Conservation (phyloP, 192 early-diverging fungal genomes). For the Umbelopsis vinacea region DNA sequence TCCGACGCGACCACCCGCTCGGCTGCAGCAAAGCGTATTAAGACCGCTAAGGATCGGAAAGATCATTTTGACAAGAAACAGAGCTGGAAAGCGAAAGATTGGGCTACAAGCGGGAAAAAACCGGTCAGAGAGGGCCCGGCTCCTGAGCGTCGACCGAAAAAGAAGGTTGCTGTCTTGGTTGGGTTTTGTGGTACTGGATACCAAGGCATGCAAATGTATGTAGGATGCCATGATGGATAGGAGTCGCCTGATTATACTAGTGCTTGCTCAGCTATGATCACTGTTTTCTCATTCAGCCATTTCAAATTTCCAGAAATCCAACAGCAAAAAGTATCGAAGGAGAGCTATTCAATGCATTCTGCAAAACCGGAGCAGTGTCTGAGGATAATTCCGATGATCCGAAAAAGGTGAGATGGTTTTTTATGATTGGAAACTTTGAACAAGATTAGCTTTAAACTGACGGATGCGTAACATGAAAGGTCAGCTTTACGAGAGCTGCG, state of each 20-base stretch:
- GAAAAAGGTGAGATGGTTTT: slow-evolving; percentile 55
- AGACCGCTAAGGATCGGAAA: slow-evolving; percentile 31
- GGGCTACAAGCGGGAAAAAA: slow-evolving; percentile 4
- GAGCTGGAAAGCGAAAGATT: slow-evolving; percentile 26
- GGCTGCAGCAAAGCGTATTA: slow-evolving; percentile 9
- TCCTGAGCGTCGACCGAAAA: slow-evolving; percentile 74
- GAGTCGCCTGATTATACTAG: too few species aligned
- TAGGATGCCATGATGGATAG: background rate
- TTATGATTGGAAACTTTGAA: background rate
- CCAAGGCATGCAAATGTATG: slow-evolving; percentile 95
- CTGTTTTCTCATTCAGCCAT: background rate
- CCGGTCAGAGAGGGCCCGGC: slow-evolving; percentile 40
- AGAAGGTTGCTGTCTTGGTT: slow-evolving; percentile 87
- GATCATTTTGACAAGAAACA: slow-evolving; percentile 26
- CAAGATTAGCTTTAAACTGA: background rate
- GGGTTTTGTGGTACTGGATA: slow-evolving; percentile 96
- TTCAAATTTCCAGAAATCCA: slow-evolving; percentile 61
- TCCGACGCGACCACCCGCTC: background rate
- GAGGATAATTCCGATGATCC: slow-evolving; percentile 85
- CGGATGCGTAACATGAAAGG: slow-evolving; percentile 41
- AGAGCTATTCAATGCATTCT: slow-evolving; percentile 87
- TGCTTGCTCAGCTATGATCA: background rate
- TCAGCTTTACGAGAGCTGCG: slow-evolving; percentile 87
- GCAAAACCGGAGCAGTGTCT: slow-evolving; percentile 80
- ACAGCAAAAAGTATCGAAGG: slow-evolving; percentile 84